These are phyloP conservation scores for Amaranthus cruentus DNA, from an alignment of 148 eudicot species.

Conservation along the genomic window DNA sequence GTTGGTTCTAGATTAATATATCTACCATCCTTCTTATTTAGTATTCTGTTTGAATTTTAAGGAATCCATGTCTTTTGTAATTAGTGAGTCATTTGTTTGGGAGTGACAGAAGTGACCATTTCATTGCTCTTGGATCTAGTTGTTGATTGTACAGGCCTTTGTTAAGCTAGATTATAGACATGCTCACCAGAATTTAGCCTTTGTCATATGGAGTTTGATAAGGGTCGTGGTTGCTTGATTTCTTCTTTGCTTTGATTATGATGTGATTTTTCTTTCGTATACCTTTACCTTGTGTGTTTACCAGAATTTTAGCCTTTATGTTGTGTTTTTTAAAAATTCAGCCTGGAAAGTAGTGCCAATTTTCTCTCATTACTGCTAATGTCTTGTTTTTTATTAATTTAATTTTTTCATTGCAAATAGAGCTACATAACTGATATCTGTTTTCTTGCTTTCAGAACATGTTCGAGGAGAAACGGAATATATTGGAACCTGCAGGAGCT, in stretches of 20 bases:
- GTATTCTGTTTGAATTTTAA: not conserved
- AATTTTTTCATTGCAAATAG: not conserved
- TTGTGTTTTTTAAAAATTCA: not conserved
- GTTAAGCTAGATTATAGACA: not conserved
- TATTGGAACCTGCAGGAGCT: slow-evolving; percentile 98
- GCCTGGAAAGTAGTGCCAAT: not conserved
- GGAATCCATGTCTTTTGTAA: not conserved
- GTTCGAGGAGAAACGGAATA: slow-evolving; percentile 98
- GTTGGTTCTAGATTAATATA: not conserved
- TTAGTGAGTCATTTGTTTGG: not conserved
- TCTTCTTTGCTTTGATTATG: not conserved
- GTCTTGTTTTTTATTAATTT: not conserved
- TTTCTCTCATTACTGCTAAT: not conserved
- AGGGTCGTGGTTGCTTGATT: not conserved
- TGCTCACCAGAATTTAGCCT: not conserved
- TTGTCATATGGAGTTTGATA: not conserved
- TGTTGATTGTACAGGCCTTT: too few species aligned
- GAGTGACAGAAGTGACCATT: not conserved
- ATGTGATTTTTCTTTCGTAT: not conserved
- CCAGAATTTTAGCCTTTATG: not conserved
- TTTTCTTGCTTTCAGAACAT: slow-evolving; percentile 58
- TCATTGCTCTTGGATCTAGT: too few species aligned
- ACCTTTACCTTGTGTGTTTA: not conserved
- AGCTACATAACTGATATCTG: not conserved
- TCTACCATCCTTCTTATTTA: not conserved